Evolutionary conservation across 1,284 basidiomycete species (phyloP).

Genomic region (Marasmius tenuissimus): DNA sequence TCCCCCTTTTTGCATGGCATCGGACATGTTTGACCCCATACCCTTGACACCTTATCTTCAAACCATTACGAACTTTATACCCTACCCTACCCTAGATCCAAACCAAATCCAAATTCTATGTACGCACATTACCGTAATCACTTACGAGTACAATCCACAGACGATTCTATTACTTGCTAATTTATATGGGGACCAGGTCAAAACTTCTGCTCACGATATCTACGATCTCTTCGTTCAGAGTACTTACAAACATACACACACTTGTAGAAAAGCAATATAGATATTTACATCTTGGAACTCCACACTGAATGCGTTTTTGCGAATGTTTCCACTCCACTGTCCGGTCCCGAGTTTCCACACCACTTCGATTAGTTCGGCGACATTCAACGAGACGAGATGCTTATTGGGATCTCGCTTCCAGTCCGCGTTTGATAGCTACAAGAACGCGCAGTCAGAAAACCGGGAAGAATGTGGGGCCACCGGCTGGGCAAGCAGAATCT

Average conservation of each 20-base stretch:
- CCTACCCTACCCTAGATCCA: neutral
- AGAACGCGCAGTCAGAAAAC: constrained; percentile 8
- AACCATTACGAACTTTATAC: neutral
- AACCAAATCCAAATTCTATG: neutral
- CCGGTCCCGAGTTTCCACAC: neutral
- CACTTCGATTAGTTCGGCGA: neutral
- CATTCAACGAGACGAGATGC: neutral
- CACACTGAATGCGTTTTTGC: neutral
- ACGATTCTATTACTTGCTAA: neutral
- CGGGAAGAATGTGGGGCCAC: neutral
- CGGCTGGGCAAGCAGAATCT: constrained; percentile 18
- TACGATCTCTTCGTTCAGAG: neutral
- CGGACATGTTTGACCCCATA: neutral
- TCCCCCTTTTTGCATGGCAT: neutral
- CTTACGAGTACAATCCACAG: neutral
- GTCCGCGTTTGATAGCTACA: constrained; percentile 56
- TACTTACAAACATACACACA: neutral
- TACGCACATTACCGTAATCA: constrained; percentile 1
- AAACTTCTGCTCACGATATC: neutral
- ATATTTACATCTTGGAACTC: neutral
- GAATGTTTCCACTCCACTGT: neutral
- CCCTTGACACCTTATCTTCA: neutral
- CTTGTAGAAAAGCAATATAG: neutral
- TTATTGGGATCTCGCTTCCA: constrained; percentile 36
- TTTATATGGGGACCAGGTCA: neutral